Evolutionary conservation across 208 protist species (phyloP), one percentile per base, ranked within the genome.

Genomic region (Acanthamoeba lenticulata): DNA sequence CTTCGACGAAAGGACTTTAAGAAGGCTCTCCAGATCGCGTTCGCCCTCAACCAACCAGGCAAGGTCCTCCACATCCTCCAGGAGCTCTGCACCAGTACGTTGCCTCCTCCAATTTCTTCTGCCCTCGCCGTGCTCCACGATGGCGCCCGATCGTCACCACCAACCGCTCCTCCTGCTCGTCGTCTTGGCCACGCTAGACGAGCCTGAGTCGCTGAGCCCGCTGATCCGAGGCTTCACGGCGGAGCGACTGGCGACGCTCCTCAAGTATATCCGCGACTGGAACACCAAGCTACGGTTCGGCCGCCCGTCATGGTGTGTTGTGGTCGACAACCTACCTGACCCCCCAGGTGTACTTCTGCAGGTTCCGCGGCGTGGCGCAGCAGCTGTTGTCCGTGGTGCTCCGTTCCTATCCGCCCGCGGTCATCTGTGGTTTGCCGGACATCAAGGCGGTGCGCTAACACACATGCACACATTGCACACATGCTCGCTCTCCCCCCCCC

Each of bases 231-330:
- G 7, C 27, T 47, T 96, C 6, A 11, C 29, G 24, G 27, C 24
- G n/a, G 49, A 89, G 19, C 85, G 95, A 40, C 19, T 95, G 5
- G 24, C 67, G 0, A 94, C 72, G 32, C 88, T 65, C 40, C 40
- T 97, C 9, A 27, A 34, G 24, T 97, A 52, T 52, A 62, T 95
- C 17, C 44, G 94, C 45, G 96, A 97, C 67, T 97, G 96, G 96
- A 97, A 97, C 83, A 97, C 96, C 15, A 96, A 96, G 49, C 62
- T 95, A 0, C 52, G 89, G 42, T 40, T 44, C 19, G 21, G n/a
- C 74, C 6, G 11, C 29, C 62, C 29, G 7, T 24, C 9, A 7
- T 34, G n/a, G n/a, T n/a, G n/a, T n/a, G n/a, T n/a, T 72, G 17
- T 15, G 9, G n/a, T 72, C 29, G n/a, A 72, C 29, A 24, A 72